A percentile compares a stretch with the other conserved stretches of the same genome.
Conservation (phyloP, 129 eudicot species). For the Ambrosia trifida region DNA sequence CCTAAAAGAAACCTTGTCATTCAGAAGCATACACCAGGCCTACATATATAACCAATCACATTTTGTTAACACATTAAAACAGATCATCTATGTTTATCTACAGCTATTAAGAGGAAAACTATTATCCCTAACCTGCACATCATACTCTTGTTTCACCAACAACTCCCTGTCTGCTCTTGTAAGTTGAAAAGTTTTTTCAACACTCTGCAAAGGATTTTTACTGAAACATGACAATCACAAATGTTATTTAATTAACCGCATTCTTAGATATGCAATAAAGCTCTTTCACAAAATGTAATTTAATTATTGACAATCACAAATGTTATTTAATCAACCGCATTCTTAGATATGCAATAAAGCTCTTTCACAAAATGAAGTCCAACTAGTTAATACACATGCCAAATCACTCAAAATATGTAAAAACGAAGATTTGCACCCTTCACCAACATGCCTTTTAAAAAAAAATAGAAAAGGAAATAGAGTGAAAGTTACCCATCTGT, state of each 20-base stretch:
- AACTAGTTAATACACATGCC: neutral
- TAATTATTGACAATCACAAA: neutral
- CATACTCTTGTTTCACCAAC: constrained; percentile 76
- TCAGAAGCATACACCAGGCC: constrained; percentile 99
- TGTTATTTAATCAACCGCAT: neutral
- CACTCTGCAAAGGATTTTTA: constrained; percentile 65
- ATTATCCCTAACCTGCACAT: constrained; percentile 67
- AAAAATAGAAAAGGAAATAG: neutral
- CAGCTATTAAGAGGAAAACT: neutral
- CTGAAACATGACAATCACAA: constrained; percentile 34
- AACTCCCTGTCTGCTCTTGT: constrained; percentile 71
- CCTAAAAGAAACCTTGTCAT: constrained; percentile 92
- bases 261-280: constrained; percentile 1
- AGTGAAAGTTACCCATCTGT: constrained; percentile 71
- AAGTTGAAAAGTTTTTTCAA: constrained; percentile 87
- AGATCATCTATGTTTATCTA: constrained; percentile 3
- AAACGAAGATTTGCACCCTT: constrained; percentile 9
- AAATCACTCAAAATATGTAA: constrained; percentile 2
- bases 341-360: constrained; percentile 3
- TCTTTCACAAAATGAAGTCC: neutral
- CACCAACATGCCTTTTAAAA: neutral
- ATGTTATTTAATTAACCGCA: constrained; percentile 9
- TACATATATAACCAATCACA: constrained; percentile 28
- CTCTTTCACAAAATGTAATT: neutral
- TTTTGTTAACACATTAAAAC: constrained; percentile 19